Evolutionary conservation across 169 alveolate genomes (phyloP), one percentile per base, ranked within the genome.

Genomic region (Plasmodium coatneyi): DNA sequence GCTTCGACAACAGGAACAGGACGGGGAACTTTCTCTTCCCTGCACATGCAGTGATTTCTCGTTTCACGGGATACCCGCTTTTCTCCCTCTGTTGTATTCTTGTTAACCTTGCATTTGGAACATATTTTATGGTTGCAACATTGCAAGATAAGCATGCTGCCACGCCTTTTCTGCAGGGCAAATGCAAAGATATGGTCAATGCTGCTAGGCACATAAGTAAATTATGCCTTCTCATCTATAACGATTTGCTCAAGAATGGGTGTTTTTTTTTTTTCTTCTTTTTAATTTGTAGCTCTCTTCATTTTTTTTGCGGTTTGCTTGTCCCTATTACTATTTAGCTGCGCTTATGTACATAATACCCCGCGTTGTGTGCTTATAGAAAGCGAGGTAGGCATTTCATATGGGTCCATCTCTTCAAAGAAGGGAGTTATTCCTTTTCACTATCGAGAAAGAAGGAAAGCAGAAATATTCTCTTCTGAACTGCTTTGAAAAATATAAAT

Each of bases 221-320:
- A 71, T 36, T 25, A 43, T 70, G 71, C 92, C 92, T 70, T 83
- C 39, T 83, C 92, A 83, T 83, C 82, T 83, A 83, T 41, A 41
- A 32, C 9, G 28, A 10, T 56, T 41, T 39, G 25, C 14, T 79
- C 49, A 79, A 79, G 14, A 22, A 80, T 66, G 30, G 30, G 32
- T 60, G 74, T 60, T n/a, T 19, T 66, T 66, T 66, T 66, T 66
- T 66, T 39, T 39, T 39, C 0, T 39, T 4, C 22, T 66, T 22
- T 66, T 66, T 66, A 66, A 25, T n/a, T 66, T 5, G 60, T 49
- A 49, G 60, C 19, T 28, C 4, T 25, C 36, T 66, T 66, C 76
- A 66, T 66, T 66, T 19, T 66, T 66, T 66, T 66, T 19, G 7
- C n/a, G 41, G 14, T 66, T 28, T 25, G n/a, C 30, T 25, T 25